These are phyloP conservation scores for Podila epigama DNA, from an alignment of 192 early-diverging fungal genomes.

Conservation along the genomic window DNA sequence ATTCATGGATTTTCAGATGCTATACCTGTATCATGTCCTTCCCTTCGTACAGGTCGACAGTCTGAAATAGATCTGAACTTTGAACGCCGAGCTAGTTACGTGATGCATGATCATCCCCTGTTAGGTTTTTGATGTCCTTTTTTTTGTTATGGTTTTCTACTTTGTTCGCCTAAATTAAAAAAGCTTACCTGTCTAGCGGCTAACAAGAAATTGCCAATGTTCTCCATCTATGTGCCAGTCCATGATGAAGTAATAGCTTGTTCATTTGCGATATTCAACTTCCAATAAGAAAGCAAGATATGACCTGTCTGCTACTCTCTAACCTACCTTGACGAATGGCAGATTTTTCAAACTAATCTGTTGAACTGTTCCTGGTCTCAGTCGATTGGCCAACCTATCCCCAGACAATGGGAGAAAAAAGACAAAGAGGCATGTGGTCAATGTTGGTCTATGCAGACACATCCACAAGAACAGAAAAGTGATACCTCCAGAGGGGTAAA, in stretches of 20 bases:
- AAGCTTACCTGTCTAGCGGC: conserved; percentile 67
- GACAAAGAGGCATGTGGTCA: background rate
- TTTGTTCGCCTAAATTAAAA: background rate
- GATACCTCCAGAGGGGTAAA: conserved; percentile 4
- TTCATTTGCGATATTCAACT: too few species aligned
- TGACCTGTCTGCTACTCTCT: background rate
- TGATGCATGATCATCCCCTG: background rate
- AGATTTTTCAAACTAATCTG: conserved; percentile 73
- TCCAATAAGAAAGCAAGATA: conserved; percentile 1
- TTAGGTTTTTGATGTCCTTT: background rate
- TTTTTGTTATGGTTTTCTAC: background rate
- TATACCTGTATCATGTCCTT: conserved; percentile 75
- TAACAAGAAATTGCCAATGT: conserved; percentile 77
- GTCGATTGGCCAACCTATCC: conserved; percentile 80
- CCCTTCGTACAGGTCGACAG: conserved; percentile 81
- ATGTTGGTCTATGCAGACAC: too few species aligned
- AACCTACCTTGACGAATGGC: conserved; percentile 75
- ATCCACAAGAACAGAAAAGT: too few species aligned
- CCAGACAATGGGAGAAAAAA: background rate
- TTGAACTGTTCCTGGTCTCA: conserved; percentile 76
- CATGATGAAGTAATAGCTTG: too few species aligned
- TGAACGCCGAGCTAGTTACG: conserved; percentile 68
- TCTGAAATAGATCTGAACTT: conserved; percentile 80
- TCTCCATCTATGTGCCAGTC: conserved; percentile 80
- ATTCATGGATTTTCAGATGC: background rate